Evolutionary conservation across 1,284 basidiomycete species (phyloP).

Genomic region (Ustilago loliicola): DNA sequence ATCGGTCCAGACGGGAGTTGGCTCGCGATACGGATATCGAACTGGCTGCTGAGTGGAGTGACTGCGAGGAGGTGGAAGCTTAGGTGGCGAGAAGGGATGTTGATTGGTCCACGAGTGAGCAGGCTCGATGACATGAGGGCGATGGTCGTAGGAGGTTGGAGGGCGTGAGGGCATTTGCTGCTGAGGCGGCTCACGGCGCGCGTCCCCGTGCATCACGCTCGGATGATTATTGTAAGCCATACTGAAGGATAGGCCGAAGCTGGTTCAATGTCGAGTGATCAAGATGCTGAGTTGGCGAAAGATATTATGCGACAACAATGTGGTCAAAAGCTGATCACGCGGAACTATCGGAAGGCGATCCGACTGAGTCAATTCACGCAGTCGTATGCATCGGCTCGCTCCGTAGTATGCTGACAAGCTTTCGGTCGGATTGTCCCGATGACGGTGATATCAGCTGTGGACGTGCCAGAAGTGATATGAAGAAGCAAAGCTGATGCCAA

Average conservation of each 20-base stretch:
- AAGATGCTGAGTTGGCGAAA: neutral
- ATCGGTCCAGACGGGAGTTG: neutral
- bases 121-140: neutral
- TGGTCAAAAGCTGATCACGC: neutral
- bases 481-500: neutral
- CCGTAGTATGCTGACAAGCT: neutral
- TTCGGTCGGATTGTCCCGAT: neutral
- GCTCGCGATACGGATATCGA: slow-evolving; percentile 7
- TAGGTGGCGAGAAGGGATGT: slow-evolving; percentile 20
- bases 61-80: slow-evolving; percentile 28
- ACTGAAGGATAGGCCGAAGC: neutral
- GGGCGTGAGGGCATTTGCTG: slow-evolving; percentile 11
- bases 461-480: neutral
- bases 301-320: neutral
- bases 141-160: slow-evolving; percentile 13
- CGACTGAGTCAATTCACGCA: neutral
- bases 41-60: neutral
- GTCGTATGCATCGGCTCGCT: neutral
- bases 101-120: slow-evolving; percentile 9
- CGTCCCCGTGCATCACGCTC: neutral
- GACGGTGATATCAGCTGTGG: neutral
- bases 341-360: neutral
- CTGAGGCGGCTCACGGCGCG: slow-evolving; percentile 7
- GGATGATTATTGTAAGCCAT: slow-evolving; percentile 22
- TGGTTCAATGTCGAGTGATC: neutral